Conservation (phyloP, 495 filamentous ascomycete genomes). For the Cryomyces minteri region DNA sequence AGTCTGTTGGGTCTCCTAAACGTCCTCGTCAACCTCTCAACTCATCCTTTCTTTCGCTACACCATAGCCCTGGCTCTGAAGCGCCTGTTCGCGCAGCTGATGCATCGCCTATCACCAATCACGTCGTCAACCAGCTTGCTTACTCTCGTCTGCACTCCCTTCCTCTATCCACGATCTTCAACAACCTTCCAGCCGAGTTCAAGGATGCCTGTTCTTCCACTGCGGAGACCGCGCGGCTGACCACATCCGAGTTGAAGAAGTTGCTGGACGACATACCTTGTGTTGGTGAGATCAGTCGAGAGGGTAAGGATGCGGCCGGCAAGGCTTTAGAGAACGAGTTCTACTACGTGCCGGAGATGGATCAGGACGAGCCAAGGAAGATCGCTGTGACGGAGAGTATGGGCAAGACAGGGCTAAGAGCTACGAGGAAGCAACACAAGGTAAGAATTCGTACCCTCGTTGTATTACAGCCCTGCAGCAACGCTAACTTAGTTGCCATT, state of each 20-base stretch:
- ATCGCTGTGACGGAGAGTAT: constrained; percentile 72
- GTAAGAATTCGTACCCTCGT: constrained; percentile 27
- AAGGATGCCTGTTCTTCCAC: constrained; percentile 11
- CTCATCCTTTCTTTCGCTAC: constrained; percentile 4
- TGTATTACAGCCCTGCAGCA: not conserved
- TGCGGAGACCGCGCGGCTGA: constrained; percentile 2
- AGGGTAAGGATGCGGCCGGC: constrained; percentile 92
- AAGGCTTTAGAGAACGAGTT: constrained; percentile 89
- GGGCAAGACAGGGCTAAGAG: constrained; percentile 70
- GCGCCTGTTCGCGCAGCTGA: constrained; percentile 2
- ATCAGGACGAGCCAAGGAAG: constrained; percentile 59
- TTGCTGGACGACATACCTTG: constrained; percentile 56
- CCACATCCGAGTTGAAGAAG: constrained; percentile 33
- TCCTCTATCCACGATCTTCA: constrained; percentile 71
- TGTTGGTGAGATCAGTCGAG: constrained; percentile 71
- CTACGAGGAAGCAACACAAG: constrained; percentile 91
- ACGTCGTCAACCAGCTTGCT: constrained; percentile 87
- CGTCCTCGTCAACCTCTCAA: constrained; percentile 6
- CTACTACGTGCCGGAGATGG: constrained; percentile 89
- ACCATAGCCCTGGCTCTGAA: constrained; percentile 3
- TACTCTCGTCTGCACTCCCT: constrained; percentile 89
- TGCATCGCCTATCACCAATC: constrained; percentile 32
- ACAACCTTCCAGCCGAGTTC: constrained; percentile 57
- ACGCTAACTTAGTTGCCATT: not conserved
- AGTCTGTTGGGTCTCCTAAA: constrained; percentile 32